Evolutionary conservation across 306 rosid genomes (phyloP).

Genomic region (Elaeagnus macrophylla): DNA sequence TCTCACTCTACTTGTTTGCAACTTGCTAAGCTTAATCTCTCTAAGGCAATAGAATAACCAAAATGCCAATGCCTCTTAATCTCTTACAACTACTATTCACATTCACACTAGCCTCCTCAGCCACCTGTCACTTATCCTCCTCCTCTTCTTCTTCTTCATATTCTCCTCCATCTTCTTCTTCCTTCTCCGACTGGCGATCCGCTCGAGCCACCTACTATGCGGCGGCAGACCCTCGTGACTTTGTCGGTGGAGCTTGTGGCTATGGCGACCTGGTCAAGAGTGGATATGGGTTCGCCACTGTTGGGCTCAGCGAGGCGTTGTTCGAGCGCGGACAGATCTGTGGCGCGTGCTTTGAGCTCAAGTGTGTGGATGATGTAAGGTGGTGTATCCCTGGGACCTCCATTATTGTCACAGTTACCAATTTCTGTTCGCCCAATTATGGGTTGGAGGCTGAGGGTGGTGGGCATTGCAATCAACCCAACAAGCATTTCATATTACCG

Average conservation of each 20-base stretch:
- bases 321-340: constrained; percentile 96
- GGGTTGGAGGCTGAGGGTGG: constrained; percentile 79
- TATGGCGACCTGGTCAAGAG: constrained; percentile 66
- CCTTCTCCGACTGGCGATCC: constrained; percentile 61
- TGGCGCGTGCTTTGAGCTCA: constrained; percentile 81
- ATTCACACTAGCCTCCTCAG: constrained; percentile 27
- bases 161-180: constrained; percentile 20
- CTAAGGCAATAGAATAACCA: not conserved
- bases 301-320: constrained; percentile 66
- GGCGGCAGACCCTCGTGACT: constrained; percentile 71
- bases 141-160: constrained; percentile 7
- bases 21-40: no score
- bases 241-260: constrained; percentile 90
- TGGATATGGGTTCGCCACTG: constrained; percentile 83
- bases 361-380: constrained; percentile 73
- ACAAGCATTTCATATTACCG: constrained; percentile 78
- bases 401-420: constrained; percentile 75
- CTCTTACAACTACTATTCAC: constrained; percentile 11
- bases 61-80: constrained; percentile 36
- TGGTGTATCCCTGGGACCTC: constrained; percentile 92
- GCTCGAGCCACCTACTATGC: constrained; percentile 95
- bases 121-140: constrained; percentile 41
- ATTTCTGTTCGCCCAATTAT: constrained; percentile 87
- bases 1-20: not conserved
- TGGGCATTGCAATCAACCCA: constrained; percentile 85